These are phyloP conservation scores for Malus sylvestris DNA, from an alignment of 306 rosid species.

Conservation along the genomic window DNA sequence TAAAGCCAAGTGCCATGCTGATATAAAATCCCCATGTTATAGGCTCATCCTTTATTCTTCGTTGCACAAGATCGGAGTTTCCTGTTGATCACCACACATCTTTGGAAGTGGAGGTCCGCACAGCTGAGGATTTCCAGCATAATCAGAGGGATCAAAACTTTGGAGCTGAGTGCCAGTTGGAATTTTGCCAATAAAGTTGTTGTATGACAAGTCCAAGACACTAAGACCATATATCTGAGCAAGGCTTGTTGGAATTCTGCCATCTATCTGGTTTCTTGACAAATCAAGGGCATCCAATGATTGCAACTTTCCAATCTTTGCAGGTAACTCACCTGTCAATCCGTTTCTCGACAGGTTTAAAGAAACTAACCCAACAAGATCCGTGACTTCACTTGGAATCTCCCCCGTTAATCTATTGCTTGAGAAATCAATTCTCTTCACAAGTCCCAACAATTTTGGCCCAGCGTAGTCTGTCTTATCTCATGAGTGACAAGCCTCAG, in stretches of 20 bases:
- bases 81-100: background rate
- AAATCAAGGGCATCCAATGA: constrained; percentile 6
- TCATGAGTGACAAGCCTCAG: constrained; percentile 20
- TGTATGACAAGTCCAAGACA: no score
- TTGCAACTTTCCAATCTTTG: background rate
- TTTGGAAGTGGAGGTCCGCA: background rate
- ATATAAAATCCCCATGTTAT: constrained; percentile 5
- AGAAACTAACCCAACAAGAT: constrained; percentile 6
- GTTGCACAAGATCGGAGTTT: background rate
- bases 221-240: background rate
- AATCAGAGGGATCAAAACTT: background rate
- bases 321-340: background rate
- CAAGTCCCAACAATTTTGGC: constrained; percentile 36
- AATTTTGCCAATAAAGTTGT: background rate
- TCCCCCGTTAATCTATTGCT: no score
- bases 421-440: no score
- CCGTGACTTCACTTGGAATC: no score
- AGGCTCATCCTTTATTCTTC: background rate
- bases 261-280: background rate
- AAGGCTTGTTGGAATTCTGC: background rate
- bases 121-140: constrained; percentile 3
- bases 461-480: constrained; percentile 60
- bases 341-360: constrained; percentile 6
- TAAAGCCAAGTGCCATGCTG: constrained; percentile 1
- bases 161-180: background rate